Percentiles rank a stretch among this genome's conserved stretches.
Conservation (phyloP, 805 yeast genomes). For the Peterozyma xylosa region DNA sequence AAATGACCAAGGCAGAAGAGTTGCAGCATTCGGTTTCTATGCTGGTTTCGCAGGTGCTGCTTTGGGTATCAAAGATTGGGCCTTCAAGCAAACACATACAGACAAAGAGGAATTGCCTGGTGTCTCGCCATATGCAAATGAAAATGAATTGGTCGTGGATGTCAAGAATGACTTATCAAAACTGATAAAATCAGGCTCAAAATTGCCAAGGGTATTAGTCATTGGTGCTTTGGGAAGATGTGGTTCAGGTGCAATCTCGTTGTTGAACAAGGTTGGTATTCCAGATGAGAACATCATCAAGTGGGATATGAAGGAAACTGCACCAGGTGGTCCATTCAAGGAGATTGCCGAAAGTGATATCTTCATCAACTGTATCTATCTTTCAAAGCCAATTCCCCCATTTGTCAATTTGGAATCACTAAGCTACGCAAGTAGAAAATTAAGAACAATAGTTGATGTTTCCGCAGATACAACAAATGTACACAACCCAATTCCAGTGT, state of each 20-base stretch:
- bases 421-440: constrained; percentile 60
- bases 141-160: constrained; percentile 63
- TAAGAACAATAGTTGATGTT: constrained; percentile 93
- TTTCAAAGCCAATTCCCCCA: constrained; percentile 90
- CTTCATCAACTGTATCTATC: constrained; percentile 92
- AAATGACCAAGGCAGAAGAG: constrained; percentile 94
- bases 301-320: constrained; percentile 98
- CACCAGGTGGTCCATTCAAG: constrained; percentile 93
- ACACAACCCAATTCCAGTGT: constrained; percentile 95
- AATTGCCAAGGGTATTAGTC: constrained; percentile 71
- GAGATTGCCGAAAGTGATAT: constrained; percentile 86
- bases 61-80: constrained; percentile 89
- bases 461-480: constrained; percentile 99
- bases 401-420: constrained; percentile 67
- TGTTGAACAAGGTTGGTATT: constrained; percentile 75
- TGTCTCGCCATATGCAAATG: constrained; percentile 77
- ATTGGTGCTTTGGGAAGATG: constrained; percentile 99
- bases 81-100: constrained; percentile 72
- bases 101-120: constrained; percentile 69
- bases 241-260: constrained; percentile 93
- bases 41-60: constrained; percentile 99
- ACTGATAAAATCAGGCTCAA: constrained; percentile 42
- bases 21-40: constrained; percentile 98
- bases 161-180: constrained; percentile 39
- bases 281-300: constrained; percentile 77